phyloP scores from a whole-genome alignment of 2,329 filamentous ascomycete genomes.

The Fonsecaea pugnacius region DNA sequence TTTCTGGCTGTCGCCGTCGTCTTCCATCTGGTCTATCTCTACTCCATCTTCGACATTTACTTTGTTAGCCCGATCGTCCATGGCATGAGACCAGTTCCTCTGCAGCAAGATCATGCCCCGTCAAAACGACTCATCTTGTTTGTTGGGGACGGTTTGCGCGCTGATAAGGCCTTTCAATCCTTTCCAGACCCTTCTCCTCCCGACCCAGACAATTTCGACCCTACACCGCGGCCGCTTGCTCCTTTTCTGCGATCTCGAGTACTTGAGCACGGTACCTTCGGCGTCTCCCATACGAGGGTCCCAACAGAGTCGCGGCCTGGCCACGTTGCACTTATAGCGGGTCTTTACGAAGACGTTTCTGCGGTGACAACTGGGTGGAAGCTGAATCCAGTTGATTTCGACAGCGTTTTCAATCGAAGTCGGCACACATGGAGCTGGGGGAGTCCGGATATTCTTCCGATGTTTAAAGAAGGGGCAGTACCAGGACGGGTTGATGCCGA shows the following conservation, averaged over 20 bases:
- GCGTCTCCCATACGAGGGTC: conserved; percentile 93
- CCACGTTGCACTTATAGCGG: conserved; percentile 95
- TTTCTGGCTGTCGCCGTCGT: conserved; percentile 87
- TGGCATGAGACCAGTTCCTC: conserved; percentile 82
- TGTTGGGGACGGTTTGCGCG: conserved; percentile 95
- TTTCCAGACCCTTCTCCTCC: conserved; percentile 81
- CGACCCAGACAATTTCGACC: conserved; percentile 58
- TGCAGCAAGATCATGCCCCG: conserved; percentile 69
- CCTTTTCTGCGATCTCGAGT: conserved; percentile 90
- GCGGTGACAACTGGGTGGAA: conserved; percentile 98
- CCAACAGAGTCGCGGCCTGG: conserved; percentile 95
- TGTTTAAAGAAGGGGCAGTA: conserved; percentile 94
- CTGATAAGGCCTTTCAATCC: conserved; percentile 95
- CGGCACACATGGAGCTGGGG: conserved; percentile 99
- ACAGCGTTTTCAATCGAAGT: conserved; percentile 97
- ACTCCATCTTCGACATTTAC: conserved; percentile 97
- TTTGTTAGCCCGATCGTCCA: conserved; percentile 97
- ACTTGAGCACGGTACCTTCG: conserved; percentile 88
- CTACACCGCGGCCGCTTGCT: conserved; percentile 77
- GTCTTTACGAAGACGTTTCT: conserved; percentile 96
- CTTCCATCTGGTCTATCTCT: conserved; percentile 92
- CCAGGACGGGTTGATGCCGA: conserved; percentile 86
- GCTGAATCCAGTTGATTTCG: conserved; percentile 95
- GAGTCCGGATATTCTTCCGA: conserved; percentile 93
- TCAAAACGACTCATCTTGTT: conserved; percentile 90